These are phyloP conservation scores for Dalbergia cochinchinensis DNA, from an alignment of 306 rosid genomes.

Conservation along the genomic window DNA sequence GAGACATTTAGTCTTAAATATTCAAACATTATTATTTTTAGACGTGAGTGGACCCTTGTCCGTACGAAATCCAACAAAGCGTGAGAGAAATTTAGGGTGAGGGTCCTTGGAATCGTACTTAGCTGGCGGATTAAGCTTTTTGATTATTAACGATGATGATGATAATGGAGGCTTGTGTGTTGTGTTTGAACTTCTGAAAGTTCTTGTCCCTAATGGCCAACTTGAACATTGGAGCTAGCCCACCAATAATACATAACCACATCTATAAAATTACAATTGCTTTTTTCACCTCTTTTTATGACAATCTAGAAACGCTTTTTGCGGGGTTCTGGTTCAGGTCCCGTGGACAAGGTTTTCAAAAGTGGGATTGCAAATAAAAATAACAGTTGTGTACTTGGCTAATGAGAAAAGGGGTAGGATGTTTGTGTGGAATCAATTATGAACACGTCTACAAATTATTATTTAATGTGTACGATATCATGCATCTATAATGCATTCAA, in stretches of 20 bases:
- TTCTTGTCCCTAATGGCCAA: constrained; percentile 56
- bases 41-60: constrained; percentile 43
- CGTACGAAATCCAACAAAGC: constrained; percentile 68
- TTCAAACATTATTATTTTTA: not conserved
- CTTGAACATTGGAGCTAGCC: constrained; percentile 48
- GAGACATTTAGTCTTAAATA: too few relatives aligned
- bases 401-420: constrained; percentile 13
- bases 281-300: constrained; percentile 50
- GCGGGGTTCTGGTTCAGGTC: constrained; percentile 69
- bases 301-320: constrained; percentile 72
- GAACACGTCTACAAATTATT: constrained; percentile 49
- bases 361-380: constrained; percentile 43
- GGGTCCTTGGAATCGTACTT: constrained; percentile 60
- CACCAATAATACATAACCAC: constrained; percentile 55
- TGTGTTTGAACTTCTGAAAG: constrained; percentile 42
- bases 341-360: constrained; percentile 74
- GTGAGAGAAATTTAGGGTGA: constrained; percentile 43
- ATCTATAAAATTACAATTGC: constrained; percentile 50
- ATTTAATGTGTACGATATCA: constrained; percentile 42
- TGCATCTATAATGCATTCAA: constrained; percentile 56
- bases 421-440: constrained; percentile 73
- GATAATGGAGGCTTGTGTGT: constrained; percentile 43
- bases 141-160: constrained; percentile 44
- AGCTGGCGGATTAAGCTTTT: constrained; percentile 57
- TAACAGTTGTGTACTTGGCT: constrained; percentile 35